phyloP scores from a whole-genome alignment of 805 yeast species.

The Zygotorulaspora sp. region DNA sequence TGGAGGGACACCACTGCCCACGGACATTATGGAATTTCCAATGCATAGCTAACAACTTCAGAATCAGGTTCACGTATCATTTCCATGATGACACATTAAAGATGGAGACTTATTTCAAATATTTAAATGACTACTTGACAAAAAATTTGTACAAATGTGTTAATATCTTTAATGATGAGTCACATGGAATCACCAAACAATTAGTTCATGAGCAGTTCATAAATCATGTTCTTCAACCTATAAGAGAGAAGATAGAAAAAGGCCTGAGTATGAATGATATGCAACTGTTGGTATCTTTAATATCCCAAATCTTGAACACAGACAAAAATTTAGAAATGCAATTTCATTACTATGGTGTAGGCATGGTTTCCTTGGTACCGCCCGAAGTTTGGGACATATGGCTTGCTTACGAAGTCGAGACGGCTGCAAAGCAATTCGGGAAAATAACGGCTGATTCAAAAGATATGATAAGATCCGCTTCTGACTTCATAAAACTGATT shows the following conservation, averaged over 20 bases:
- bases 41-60: slow-evolving; percentile 42
- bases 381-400: slow-evolving; percentile 39
- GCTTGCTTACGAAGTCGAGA: slow-evolving; percentile 45
- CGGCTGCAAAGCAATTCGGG: slow-evolving; percentile 43
- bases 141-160: slow-evolving; percentile 40
- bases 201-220: slow-evolving; percentile 40
- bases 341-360: slow-evolving; percentile 41
- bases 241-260: slow-evolving; percentile 40
- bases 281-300: slow-evolving; percentile 36
- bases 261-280: slow-evolving; percentile 38
- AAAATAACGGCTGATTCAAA: slow-evolving; percentile 37
- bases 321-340: slow-evolving; percentile 37
- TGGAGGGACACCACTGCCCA: not conserved
- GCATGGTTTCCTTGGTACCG: slow-evolving; percentile 31
- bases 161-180: slow-evolving; percentile 38
- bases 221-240: slow-evolving; percentile 39
- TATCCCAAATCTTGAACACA: slow-evolving; percentile 40
- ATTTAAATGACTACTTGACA: slow-evolving; percentile 44
- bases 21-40: slow-evolving; percentile 43
- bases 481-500: slow-evolving; percentile 45
- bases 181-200: slow-evolving; percentile 24
- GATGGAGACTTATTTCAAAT: slow-evolving; percentile 48
- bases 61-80: slow-evolving; percentile 50
- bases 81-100: slow-evolving; percentile 42
- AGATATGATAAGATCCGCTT: slow-evolving; percentile 21